phyloP scores from a whole-genome alignment of 345 rosid species.

The Salix udensis region DNA sequence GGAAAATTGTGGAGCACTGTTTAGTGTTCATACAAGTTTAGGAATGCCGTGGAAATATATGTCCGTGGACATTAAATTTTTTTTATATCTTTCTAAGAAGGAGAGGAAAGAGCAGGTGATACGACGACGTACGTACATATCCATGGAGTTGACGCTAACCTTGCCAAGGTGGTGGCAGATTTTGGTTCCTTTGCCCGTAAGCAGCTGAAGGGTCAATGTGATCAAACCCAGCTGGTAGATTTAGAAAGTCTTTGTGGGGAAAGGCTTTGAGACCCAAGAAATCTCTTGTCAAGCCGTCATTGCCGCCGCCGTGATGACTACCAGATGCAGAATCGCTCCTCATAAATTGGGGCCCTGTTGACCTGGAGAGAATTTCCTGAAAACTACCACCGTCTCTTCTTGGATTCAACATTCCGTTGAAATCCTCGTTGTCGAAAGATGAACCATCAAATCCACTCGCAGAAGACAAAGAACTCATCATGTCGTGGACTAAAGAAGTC shows the following conservation, averaged over 20 bases:
- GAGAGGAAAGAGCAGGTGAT: not conserved
- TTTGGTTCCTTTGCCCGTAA: constrained; percentile 26
- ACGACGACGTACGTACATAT: not conserved
- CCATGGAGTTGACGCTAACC: constrained; percentile 6
- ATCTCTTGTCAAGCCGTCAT: constrained; percentile 47
- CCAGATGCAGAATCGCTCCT: not conserved
- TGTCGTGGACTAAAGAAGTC: constrained; percentile 26
- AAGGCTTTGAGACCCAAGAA: constrained; percentile 52
- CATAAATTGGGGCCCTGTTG: constrained; percentile 8
- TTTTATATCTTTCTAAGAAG: not conserved
- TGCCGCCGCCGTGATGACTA: not conserved
- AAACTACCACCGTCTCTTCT: constrained; percentile 5
- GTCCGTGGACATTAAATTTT: not conserved
- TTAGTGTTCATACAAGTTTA: not conserved
- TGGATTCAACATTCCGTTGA: constrained; percentile 22
- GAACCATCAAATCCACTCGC: constrained; percentile 22
- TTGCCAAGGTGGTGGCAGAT: constrained; percentile 39
- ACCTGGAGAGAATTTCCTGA: constrained; percentile 13
- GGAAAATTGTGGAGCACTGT: constrained; percentile 4
- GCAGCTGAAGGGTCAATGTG: constrained; percentile 17
- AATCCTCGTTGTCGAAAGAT: constrained; percentile 23
- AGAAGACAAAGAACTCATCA: constrained; percentile 24
- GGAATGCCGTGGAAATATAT: not conserved
- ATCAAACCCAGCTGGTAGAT: constrained; percentile 21
- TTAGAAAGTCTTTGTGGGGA: constrained; percentile 29